Evolutionary conservation across 2,329 filamentous ascomycete species (phyloP), one percentile per base, ranked within the genome.

Genomic region (Diaporthe destruens): DNA sequence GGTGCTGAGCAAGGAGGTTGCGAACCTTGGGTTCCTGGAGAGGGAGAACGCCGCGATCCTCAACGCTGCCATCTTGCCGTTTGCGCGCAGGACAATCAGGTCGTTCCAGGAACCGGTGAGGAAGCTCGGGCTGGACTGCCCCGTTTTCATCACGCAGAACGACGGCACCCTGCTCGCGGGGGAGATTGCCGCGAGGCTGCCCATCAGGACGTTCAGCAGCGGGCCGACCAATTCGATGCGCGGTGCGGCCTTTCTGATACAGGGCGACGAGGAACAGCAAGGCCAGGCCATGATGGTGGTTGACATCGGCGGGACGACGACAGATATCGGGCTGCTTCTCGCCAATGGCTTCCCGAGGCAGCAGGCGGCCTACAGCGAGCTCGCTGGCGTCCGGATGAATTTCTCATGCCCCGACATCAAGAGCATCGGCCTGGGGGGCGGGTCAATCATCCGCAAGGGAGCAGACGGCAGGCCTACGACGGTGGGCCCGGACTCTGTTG

Each of bases 261-360:
- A 84, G 51, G 78, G 78, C 4, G 74, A 81, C n/a, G 78, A 79
- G 1, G 72, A 77, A 29, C 61, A 65, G 55, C 68, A 77, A 18
- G 75, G 80, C 2, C 80, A 85, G 70, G 80, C 82, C 0, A 80
- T 85, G 75, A 88, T 92, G 82, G 90, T 92, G 0, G 87, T 92
- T 2, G 91, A 93, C 76, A 88, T 93, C 69, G 91, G 91, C 0
- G 90, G 91, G 3, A 93, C 91, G 0, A 92, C 90, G 0, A 88
- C 89, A 0, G 91, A 92, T 75, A 88, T 91, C 14, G 90, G 91
- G 0, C 79, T 91, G 0, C 79, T 93, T 4, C 84, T 90, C 8
- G 84, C 87, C 0, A 91, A 87, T 63, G 90, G 91, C 0, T 90
- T 92, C 65, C 91, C 91, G 0, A 84, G 90, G 42, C 88, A 91